These are phyloP conservation scores for Oenanthe sinensis DNA, from an alignment of 129 eudicot genomes.

Conservation along the genomic window DNA sequence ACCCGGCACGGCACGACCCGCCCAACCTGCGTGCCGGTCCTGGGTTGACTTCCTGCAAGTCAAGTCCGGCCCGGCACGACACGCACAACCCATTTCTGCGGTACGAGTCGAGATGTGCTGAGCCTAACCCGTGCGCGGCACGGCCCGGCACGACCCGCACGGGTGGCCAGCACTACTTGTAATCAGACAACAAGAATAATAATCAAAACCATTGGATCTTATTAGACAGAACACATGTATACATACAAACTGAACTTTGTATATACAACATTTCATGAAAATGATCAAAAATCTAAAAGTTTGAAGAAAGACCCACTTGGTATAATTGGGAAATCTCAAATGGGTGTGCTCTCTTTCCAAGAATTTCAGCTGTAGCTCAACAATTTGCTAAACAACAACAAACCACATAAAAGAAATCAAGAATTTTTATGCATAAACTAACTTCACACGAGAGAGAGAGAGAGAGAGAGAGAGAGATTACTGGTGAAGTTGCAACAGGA, in stretches of 20 bases:
- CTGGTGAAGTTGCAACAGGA: not conserved
- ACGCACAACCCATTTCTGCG: too few relatives aligned
- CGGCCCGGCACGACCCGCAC: too few relatives aligned
- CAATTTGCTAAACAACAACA: not conserved
- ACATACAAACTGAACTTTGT: not conserved
- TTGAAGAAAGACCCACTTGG: slow-evolving; percentile 1
- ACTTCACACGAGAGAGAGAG: not conserved
- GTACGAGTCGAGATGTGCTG: too few relatives aligned
- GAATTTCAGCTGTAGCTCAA: slow-evolving; percentile 3
- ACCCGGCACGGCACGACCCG: too few relatives aligned
- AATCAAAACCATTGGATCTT: too few relatives aligned
- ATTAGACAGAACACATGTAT: not conserved
- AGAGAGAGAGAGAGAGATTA: slow-evolving; percentile 1
- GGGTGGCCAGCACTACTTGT: too few relatives aligned
- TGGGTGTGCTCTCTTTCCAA: slow-evolving; percentile 10
- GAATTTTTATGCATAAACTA: not conserved
- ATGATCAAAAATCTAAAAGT: not conserved
- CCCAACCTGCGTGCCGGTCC: too few relatives aligned
- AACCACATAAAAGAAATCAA: not conserved
- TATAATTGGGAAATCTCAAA: slow-evolving; percentile 1
- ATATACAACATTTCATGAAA: not conserved
- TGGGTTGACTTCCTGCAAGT: too few relatives aligned
- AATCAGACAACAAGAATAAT: not conserved
- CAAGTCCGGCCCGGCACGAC: too few relatives aligned
- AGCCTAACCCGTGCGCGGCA: too few relatives aligned